Conservation (phyloP, 352 stramenopile species). For the Phytophthora chlamydospora region DNA sequence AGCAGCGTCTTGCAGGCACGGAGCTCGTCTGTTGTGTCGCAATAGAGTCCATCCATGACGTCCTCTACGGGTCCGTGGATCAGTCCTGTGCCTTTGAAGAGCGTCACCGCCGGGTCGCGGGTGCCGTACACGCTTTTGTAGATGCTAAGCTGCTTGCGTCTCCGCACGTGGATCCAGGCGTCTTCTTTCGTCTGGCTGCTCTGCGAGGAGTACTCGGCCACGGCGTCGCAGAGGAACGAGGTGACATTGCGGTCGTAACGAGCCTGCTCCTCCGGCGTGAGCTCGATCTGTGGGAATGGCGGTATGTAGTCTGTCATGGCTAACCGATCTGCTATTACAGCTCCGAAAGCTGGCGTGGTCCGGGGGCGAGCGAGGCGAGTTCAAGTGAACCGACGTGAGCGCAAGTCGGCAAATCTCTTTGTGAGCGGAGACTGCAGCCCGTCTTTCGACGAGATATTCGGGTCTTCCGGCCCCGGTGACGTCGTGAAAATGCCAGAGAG, state of each 20-base stretch:
- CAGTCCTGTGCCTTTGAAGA: slow-evolving; percentile 45
- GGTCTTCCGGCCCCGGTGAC: slow-evolving; percentile 6
- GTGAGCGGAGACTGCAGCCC: slow-evolving; percentile 11
- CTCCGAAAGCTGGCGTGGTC: slow-evolving; percentile 7
- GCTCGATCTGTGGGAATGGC: slow-evolving; percentile 42
- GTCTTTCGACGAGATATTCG: slow-evolving; percentile 22
- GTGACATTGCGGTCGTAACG: slow-evolving; percentile 46
- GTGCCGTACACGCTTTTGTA: slow-evolving; percentile 56
- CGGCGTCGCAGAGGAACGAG: slow-evolving; percentile 45
- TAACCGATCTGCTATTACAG: background rate
- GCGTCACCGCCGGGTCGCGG: slow-evolving; percentile 45
- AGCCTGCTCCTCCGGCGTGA: slow-evolving; percentile 40
- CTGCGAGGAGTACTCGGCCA: slow-evolving; percentile 44
- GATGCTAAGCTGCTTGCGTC: slow-evolving; percentile 44
- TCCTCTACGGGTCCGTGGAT: slow-evolving; percentile 45
- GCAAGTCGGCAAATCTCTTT: slow-evolving; percentile 40
- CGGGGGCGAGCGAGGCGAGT: slow-evolving; percentile 4
- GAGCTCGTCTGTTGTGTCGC: slow-evolving; percentile 50
- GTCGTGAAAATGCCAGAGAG: slow-evolving; percentile 28
- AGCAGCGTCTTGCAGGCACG: slow-evolving; percentile 46
- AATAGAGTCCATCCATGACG: slow-evolving; percentile 59
- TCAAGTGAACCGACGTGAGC: slow-evolving; percentile 16
- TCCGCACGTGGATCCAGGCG: slow-evolving; percentile 50
- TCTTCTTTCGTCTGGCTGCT: slow-evolving; percentile 39
- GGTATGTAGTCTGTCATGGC: slow-evolving; percentile 38